Evolutionary conservation across 768 basidiomycete species (phyloP).

Genomic region (Russula abietina): DNA sequence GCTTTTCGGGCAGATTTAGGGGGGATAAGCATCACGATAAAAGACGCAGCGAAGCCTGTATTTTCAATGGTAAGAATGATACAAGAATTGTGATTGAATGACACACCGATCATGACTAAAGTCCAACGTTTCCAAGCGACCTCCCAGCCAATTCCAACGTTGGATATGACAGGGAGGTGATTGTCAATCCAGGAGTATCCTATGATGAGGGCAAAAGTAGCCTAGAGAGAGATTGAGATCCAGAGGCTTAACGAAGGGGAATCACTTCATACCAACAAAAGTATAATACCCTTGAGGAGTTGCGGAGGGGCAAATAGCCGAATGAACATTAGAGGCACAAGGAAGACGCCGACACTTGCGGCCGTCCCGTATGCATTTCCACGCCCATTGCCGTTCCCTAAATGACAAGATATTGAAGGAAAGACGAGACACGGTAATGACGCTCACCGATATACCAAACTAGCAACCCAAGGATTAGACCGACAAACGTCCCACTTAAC

Average conservation of each 20-base stretch:
- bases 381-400: slow-evolving; percentile 39
- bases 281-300: slow-evolving; percentile 35
- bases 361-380: slow-evolving; percentile 53
- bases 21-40: slow-evolving; percentile 50
- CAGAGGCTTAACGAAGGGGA: not conserved
- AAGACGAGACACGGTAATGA: not conserved
- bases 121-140: slow-evolving; percentile 49
- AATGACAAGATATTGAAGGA: not conserved
- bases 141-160: slow-evolving; percentile 47
- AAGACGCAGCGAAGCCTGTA: slow-evolving; percentile 43
- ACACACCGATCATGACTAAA: slow-evolving; percentile 45
- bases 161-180: slow-evolving; percentile 39
- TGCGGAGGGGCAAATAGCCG: slow-evolving; percentile 43
- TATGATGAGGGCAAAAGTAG: slow-evolving; percentile 41
- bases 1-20: slow-evolving; percentile 45
- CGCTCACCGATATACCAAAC: slow-evolving; percentile 44
- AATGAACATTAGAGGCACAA: slow-evolving; percentile 44
- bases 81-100: not conserved
- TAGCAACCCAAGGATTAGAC: slow-evolving; percentile 44
- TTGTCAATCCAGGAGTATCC: slow-evolving; percentile 57
- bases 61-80: slow-evolving; percentile 12
- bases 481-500: slow-evolving; percentile 41
- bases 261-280: slow-evolving; percentile 34
- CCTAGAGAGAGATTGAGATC: slow-evolving; percentile 26
- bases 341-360: slow-evolving; percentile 42